Evolutionary conservation across 768 basidiomycete genomes (phyloP).

Genomic region (Mycena filopes): DNA sequence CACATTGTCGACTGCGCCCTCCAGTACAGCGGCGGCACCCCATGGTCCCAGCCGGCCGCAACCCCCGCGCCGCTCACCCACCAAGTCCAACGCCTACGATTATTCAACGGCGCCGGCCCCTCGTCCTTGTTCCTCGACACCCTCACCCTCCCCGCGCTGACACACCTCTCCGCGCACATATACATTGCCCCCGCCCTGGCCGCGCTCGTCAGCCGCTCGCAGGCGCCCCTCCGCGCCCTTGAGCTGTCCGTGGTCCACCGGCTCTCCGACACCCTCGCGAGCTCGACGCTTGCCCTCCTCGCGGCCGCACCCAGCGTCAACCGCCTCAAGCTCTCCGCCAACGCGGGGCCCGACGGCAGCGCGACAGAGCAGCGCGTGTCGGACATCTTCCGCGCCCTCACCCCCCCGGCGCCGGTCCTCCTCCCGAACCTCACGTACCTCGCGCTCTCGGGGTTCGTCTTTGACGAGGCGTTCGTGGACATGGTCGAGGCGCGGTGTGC

Average conservation of each 20-base stretch:
- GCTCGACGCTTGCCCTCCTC: background rate
- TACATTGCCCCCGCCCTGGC: background rate
- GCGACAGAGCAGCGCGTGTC: background rate
- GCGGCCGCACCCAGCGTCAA: background rate
- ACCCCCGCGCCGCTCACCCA: background rate
- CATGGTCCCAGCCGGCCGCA: too few species aligned
- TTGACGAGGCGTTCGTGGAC: background rate
- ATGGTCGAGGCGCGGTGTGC: conserved; percentile 4
- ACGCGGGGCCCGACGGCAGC: too few species aligned
- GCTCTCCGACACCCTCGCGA: background rate
- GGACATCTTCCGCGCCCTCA: background rate
- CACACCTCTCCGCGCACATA: background rate
- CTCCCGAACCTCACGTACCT: conserved; percentile 3
- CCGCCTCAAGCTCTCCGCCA: background rate
- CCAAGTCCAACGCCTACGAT: background rate
- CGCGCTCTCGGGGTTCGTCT: background rate
- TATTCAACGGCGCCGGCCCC: too few species aligned
- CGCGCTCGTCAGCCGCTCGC: background rate
- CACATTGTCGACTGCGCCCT: conserved; percentile 2
- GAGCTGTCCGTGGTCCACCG: background rate
- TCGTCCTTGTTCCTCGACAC: background rate
- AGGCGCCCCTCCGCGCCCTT: background rate
- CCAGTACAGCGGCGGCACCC: background rate
- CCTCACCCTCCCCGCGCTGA: background rate
- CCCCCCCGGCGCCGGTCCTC: background rate